Evolutionary conservation across 1,284 basidiomycete genomes (phyloP).

Genomic region (Pseudozyma tsukubaensis): DNA sequence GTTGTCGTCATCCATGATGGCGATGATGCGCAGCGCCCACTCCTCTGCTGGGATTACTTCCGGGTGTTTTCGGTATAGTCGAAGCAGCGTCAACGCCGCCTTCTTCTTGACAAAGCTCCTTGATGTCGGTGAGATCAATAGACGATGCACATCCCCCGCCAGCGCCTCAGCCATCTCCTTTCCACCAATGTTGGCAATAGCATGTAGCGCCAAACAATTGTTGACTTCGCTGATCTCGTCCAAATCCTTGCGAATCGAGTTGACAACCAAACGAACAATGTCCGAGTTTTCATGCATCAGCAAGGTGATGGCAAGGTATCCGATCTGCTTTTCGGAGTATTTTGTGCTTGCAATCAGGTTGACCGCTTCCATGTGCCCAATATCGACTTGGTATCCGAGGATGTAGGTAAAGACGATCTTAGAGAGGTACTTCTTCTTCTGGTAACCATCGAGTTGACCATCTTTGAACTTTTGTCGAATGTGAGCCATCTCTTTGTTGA

Average conservation of each 20-base stretch:
- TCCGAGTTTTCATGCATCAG: constrained; percentile 99
- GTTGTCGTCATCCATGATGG: constrained; percentile 93
- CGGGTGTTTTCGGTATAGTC: constrained; percentile 94
- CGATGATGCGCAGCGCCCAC: constrained; percentile 93
- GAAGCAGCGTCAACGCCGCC: constrained; percentile 90
- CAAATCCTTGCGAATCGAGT: constrained; percentile 96
- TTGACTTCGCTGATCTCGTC: constrained; percentile 94
- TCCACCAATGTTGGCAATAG: constrained; percentile 97
- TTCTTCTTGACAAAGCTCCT: constrained; percentile 97
- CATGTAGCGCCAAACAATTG: constrained; percentile 96
- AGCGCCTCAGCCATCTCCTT: constrained; percentile 98
- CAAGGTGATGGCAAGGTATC: constrained; percentile 95
- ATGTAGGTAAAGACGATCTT: constrained; percentile 99
- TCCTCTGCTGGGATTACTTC: constrained; percentile 91
- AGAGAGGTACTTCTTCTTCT: constrained; percentile 92
- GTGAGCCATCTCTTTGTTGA: constrained; percentile 99
- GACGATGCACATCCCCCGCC: constrained; percentile 89
- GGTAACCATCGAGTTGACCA: constrained; percentile 95
- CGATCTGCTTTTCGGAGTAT: constrained; percentile 99
- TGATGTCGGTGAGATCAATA: constrained; percentile 95
- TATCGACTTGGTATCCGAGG: constrained; percentile 96
- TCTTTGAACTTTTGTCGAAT: constrained; percentile 99
- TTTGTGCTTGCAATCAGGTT: constrained; percentile 95
- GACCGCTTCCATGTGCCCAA: constrained; percentile 99
- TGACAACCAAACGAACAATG: constrained; percentile 92